These are phyloP conservation scores for Kickxella alabastrina DNA, from an alignment of 192 early-diverging fungal species.

Conservation along the genomic window DNA sequence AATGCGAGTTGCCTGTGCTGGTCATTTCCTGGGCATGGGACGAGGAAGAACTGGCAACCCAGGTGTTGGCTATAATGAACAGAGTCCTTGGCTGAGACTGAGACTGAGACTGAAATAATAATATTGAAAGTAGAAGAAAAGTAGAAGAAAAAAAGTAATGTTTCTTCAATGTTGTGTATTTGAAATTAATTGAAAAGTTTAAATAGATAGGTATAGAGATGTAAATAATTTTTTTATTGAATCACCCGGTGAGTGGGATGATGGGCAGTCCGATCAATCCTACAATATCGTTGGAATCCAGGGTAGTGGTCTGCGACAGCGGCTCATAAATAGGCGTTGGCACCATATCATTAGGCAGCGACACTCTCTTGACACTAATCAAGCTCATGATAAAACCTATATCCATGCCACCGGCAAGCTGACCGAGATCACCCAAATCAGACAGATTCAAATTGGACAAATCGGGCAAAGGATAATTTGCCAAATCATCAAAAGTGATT, in stretches of 20 bases:
- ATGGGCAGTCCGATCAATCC: conserved; percentile 30
- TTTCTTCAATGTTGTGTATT: no score
- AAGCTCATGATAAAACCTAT: conserved; percentile 19
- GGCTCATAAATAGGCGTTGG: conserved; percentile 7
- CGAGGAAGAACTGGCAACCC: conserved; percentile 64
- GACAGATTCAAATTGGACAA: conserved; percentile 24
- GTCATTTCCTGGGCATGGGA: conserved; percentile 61
- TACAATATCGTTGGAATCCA: conserved; percentile 36
- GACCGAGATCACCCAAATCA: conserved; percentile 9
- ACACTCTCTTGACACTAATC: conserved; percentile 20
- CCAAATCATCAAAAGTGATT: conserved; percentile 40
- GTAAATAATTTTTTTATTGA: no score
- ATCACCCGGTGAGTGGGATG: no score
- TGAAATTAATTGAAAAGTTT: neutral
- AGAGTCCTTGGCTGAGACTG: conserved; percentile 18
- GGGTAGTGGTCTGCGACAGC: conserved; percentile 32
- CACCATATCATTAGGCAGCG: conserved; percentile 8
- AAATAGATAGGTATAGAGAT: no score
- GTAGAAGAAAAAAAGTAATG: neutral
- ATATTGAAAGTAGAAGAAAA: neutral
- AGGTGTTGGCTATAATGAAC: conserved; percentile 56
- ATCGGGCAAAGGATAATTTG: conserved; percentile 41
- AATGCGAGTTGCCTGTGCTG: conserved; percentile 28
- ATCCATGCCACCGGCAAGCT: conserved; percentile 20
- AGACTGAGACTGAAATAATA: neutral